A percentile compares a stretch with the other conserved stretches of the same genome.
Conservation (phyloP, 2,329 filamentous ascomycete species). For the Cryphonectria parasitica region DNA sequence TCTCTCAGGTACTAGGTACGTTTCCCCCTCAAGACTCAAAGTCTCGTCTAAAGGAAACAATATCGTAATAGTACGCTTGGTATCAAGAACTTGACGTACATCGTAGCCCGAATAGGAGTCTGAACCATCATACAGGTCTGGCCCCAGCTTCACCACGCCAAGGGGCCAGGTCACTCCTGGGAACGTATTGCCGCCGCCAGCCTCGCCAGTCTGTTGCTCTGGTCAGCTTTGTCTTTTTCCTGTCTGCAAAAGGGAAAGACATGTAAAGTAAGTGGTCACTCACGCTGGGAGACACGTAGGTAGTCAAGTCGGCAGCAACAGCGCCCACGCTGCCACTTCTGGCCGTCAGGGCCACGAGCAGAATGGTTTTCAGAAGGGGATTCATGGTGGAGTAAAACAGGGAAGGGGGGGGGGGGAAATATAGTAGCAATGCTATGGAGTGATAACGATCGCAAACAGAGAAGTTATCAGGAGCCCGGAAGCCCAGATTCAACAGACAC, state of each 20-base stretch:
- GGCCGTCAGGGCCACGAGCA: not conserved
- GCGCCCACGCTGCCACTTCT: not conserved
- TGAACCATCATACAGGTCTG: constrained; percentile 51
- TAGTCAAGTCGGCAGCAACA: constrained; percentile 35
- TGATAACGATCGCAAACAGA: not conserved
- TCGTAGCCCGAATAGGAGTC: constrained; percentile 59
- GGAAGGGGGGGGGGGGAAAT: not conserved
- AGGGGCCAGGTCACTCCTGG: constrained; percentile 53
- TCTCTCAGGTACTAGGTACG: not conserved
- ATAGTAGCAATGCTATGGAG: not conserved
- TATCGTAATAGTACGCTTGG: not conserved
- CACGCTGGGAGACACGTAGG: constrained; percentile 41
- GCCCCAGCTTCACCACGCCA: constrained; percentile 55
- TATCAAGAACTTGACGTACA: not conserved
- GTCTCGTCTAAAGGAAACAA: not conserved
- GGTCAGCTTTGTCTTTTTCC: constrained; percentile 3
- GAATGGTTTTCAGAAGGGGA: not conserved
- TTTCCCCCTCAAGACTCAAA: not conserved
- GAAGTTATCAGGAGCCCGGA: not conserved
- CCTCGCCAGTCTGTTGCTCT: constrained; percentile 48
- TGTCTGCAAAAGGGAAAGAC: no score
- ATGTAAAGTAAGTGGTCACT: constrained; percentile 7
- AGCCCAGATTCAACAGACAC: not conserved
- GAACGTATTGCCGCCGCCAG: constrained; percentile 53
- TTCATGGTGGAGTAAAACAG: not conserved